These are phyloP conservation scores for Talaromyces trachyspermus DNA, from an alignment of 495 filamentous ascomycete genomes.

Conservation along the genomic window DNA sequence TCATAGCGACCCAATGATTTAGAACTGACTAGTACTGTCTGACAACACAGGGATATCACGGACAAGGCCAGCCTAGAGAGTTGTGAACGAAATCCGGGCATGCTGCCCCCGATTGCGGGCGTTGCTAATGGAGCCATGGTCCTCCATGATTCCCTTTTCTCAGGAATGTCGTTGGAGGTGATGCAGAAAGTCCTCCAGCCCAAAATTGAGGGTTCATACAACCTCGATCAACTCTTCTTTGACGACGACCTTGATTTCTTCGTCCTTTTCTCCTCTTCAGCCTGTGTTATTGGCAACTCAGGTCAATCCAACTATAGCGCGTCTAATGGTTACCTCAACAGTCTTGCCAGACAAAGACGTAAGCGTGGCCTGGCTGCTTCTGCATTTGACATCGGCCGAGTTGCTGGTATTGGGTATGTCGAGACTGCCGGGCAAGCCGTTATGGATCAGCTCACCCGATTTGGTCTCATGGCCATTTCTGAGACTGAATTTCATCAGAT, in stretches of 20 bases:
- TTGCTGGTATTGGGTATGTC: constrained; percentile 38
- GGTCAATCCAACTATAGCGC: constrained; percentile 54
- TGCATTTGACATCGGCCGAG: constrained; percentile 21
- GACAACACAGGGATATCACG: no score
- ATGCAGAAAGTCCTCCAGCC: constrained; percentile 12
- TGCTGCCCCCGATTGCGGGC: constrained; percentile 13
- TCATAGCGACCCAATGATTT: no score
- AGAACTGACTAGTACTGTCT: no score
- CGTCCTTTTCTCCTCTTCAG: constrained; percentile 48
- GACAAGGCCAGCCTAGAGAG: constrained; percentile 9
- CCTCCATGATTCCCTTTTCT: constrained; percentile 13
- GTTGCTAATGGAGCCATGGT: constrained; percentile 20
- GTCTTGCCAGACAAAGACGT: constrained; percentile 20
- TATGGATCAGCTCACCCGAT: constrained; percentile 3
- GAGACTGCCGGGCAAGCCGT: background rate
- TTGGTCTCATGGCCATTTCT: constrained; percentile 11
- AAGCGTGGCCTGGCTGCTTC: constrained; percentile 20
- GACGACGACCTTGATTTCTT: constrained; percentile 50
- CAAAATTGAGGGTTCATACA: constrained; percentile 19
- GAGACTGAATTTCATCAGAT: constrained; percentile 47
- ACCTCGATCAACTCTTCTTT: constrained; percentile 22
- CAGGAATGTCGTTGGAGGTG: constrained; percentile 7
- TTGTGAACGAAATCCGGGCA: background rate
- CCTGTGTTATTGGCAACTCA: constrained; percentile 41
- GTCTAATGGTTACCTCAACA: constrained; percentile 43